Conservation (phyloP, 1,284 basidiomycete genomes). For the Boletus mariae region DNA sequence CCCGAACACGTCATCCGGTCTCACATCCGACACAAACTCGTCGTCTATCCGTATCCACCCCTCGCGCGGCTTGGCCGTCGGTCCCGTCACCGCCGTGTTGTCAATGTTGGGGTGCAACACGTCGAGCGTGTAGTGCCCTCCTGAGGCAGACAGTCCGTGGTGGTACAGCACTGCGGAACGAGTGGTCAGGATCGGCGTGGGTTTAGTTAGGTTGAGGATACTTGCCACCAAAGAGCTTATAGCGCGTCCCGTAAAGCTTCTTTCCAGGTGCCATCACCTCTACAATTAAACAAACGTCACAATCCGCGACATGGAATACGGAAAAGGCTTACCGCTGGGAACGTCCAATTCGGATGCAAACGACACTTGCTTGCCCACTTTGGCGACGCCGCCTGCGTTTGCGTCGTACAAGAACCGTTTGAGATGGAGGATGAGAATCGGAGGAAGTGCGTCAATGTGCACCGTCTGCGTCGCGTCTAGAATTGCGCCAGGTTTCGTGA, state of each 20-base stretch:
- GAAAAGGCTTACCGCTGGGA: slow-evolving; percentile 52
- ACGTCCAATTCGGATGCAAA: slow-evolving; percentile 82
- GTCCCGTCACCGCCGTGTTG: slow-evolving; percentile 25
- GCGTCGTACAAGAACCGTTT: slow-evolving; percentile 93
- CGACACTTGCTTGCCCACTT: slow-evolving; percentile 79
- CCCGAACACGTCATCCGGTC: slow-evolving; percentile 78
- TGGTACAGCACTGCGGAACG: slow-evolving; percentile 77
- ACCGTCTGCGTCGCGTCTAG: slow-evolving; percentile 88
- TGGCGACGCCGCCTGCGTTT: slow-evolving; percentile 74
- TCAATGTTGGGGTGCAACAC: slow-evolving; percentile 78
- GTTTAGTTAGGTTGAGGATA: neutral
- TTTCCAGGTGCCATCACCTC: slow-evolving; percentile 67
- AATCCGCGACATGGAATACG: neutral
- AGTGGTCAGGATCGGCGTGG: neutral
- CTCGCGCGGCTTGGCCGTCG: slow-evolving; percentile 38
- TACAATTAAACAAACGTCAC: slow-evolving; percentile 17
- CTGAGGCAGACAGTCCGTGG: slow-evolving; percentile 86
- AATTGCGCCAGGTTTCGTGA: slow-evolving; percentile 52
- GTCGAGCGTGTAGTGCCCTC: slow-evolving; percentile 95
- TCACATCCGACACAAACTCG: slow-evolving; percentile 78
- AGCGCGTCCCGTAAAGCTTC: slow-evolving; percentile 53
- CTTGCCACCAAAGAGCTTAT: slow-evolving; percentile 86
- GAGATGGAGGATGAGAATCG: slow-evolving; percentile 86
- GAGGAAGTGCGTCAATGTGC: slow-evolving; percentile 82
- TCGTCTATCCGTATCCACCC: slow-evolving; percentile 95